A percentile compares a stretch with the other conserved stretches of the same genome.
These are phyloP conservation scores for Salix arbutifolia DNA, from an alignment of 345 rosid species.

Conservation along the genomic window DNA sequence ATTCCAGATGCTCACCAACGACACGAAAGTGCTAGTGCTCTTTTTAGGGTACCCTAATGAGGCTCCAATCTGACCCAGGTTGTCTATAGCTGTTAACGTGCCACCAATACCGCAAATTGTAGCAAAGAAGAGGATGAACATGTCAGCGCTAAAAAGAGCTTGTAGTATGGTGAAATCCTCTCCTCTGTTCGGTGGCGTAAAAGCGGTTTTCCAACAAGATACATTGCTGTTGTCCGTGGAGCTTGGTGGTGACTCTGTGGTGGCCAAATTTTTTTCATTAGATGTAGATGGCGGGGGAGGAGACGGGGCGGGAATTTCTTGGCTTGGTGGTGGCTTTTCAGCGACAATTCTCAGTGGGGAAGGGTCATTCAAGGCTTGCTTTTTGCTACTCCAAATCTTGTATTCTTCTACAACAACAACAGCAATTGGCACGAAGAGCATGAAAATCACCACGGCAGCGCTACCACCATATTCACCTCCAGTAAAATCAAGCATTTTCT, in stretches of 20 bases:
- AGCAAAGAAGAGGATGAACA: constrained; percentile 51
- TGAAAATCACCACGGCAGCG: constrained; percentile 43
- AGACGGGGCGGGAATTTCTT: neutral
- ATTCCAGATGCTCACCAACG: constrained; percentile 67
- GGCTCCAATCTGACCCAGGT: constrained; percentile 57
- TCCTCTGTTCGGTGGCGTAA: constrained; percentile 50
- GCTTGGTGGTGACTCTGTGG: neutral
- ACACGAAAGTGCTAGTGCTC: constrained; percentile 48
- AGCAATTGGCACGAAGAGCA: constrained; percentile 49
- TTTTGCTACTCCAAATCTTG: constrained; percentile 38
- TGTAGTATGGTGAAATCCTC: constrained; percentile 59
- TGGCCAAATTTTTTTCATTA: neutral
- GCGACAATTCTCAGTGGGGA: constrained; percentile 29
- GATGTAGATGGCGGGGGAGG: neutral
- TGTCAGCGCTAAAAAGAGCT: constrained; percentile 54
- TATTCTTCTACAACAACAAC: constrained; percentile 47
- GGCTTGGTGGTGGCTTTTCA: constrained; percentile 15
- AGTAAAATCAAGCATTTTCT: constrained; percentile 31
- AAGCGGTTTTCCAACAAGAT: constrained; percentile 49
- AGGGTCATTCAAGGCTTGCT: constrained; percentile 24
- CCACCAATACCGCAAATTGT: constrained; percentile 62
- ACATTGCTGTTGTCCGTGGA: neutral
- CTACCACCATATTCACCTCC: constrained; percentile 38
- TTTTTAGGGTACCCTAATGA: constrained; percentile 48
- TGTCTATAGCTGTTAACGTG: constrained; percentile 57